A percentile compares a stretch with the other conserved stretches of the same genome.
Conservation (phyloP, 345 rosid species). For the Leavenworthia alabamica region DNA sequence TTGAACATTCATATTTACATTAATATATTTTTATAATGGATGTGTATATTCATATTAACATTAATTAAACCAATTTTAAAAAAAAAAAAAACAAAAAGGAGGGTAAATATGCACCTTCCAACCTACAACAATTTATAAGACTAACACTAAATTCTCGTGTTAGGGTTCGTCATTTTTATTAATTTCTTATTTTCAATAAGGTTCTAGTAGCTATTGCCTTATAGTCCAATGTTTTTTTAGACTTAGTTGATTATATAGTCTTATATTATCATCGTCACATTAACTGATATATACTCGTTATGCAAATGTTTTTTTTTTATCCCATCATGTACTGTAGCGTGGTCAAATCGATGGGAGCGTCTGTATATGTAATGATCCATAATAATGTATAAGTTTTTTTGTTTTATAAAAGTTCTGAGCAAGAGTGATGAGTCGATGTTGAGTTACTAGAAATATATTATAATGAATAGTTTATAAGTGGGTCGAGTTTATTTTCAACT, state of each 20-base stretch:
- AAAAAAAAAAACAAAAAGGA: conserved; percentile 10
- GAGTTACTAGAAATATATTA: background rate
- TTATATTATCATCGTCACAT: too few species aligned
- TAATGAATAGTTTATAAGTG: conserved; percentile 6
- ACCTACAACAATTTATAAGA: conserved; percentile 30
- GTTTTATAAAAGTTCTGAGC: background rate
- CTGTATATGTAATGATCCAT: too few species aligned
- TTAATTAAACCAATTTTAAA: conserved; percentile 4
- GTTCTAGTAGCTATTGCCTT: background rate
- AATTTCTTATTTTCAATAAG: conserved; percentile 2
- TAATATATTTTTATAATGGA: background rate
- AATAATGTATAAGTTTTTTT: too few species aligned
- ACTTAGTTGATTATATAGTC: too few species aligned
- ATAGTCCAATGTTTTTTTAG: conserved; percentile 14
- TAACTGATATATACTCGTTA: conserved; percentile 17
- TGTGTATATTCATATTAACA: background rate
- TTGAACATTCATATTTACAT: background rate
- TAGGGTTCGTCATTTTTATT: conserved; percentile 16
- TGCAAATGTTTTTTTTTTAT: background rate
- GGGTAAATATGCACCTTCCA: conserved; percentile 26
- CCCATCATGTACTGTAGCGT: background rate
- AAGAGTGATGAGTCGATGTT: conserved; percentile 9
- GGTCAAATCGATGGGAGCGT: too few species aligned
- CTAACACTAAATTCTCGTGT: conserved; percentile 25
- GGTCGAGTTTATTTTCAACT: conserved; percentile 10